Conservation (phyloP, 345 rosid genomes). For the Bruguiera parviflora region DNA sequence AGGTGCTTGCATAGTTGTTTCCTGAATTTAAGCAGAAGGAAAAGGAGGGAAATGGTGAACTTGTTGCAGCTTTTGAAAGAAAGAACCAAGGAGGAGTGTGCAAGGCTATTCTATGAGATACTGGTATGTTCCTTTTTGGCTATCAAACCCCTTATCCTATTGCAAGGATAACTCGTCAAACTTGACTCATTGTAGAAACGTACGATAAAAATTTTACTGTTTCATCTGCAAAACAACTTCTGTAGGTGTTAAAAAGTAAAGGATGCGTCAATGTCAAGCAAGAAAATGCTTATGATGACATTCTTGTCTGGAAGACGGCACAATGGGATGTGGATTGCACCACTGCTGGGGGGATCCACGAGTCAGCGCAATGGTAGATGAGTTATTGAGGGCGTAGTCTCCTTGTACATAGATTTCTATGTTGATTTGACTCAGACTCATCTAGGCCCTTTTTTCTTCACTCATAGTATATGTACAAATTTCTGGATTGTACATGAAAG, state of each 20-base stretch:
- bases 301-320: constrained; percentile 37
- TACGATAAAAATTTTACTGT: constrained; percentile 9
- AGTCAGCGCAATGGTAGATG: no score
- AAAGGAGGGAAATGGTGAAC: constrained; percentile 49
- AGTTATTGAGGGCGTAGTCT: no score
- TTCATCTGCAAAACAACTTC: not conserved
- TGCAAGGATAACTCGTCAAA: not conserved
- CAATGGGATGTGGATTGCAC: constrained; percentile 10
- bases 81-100: constrained; percentile 56
- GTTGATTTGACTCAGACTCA: no score
- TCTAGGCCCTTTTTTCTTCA: no score
- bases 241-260: constrained; percentile 66
- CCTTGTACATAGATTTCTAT: no score
- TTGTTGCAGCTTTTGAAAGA: constrained; percentile 47
- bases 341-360: no score
- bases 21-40: constrained; percentile 27
- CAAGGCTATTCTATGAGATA: constrained; percentile 79
- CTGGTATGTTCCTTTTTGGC: constrained; percentile 44
- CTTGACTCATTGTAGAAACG: not conserved
- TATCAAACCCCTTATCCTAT: not conserved
- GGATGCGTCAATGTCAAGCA: constrained; percentile 63
- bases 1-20: constrained; percentile 45
- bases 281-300: constrained; percentile 49
- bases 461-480: no score
- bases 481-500: no score